Evolutionary conservation across 2,329 filamentous ascomycete genomes (phyloP).

Genomic region (Parastagonospora nodorum): DNA sequence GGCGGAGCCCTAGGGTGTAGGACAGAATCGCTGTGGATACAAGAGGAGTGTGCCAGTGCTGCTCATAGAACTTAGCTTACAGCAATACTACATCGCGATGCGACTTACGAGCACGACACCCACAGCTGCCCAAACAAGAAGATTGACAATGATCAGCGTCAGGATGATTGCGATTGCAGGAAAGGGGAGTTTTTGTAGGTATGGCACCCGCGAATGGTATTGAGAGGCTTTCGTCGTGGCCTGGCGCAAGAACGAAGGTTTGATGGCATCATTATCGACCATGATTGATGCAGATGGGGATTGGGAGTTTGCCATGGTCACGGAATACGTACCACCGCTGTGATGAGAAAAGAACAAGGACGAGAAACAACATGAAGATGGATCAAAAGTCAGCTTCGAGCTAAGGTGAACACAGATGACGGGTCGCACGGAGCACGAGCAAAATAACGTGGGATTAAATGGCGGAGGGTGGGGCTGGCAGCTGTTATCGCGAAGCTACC

Average conservation of each 20-base stretch:
- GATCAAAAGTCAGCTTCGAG: neutral
- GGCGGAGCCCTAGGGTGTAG: conserved; percentile 86
- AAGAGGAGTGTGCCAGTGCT: conserved; percentile 58
- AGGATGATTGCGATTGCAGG: conserved; percentile 62
- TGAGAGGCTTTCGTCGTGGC: conserved; percentile 46
- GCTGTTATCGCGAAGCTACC: conserved; percentile 17
- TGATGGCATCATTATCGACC: conserved; percentile 12
- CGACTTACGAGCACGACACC: conserved; percentile 60
- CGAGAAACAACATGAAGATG: neutral
- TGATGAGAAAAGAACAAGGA: neutral
- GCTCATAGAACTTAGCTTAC: neutral
- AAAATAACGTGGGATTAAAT: conserved; percentile 18
- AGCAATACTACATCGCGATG: neutral
- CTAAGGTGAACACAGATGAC: neutral
- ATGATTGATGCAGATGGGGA: conserved; percentile 11
- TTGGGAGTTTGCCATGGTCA: conserved; percentile 16
- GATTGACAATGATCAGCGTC: conserved; percentile 59
- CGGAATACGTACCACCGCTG: neutral
- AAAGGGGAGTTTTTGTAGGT: conserved; percentile 61
- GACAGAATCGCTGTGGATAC: conserved; percentile 82
- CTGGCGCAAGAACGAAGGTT: conserved; percentile 26
- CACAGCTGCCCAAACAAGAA: conserved; percentile 62
- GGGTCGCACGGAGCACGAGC: conserved; percentile 1
- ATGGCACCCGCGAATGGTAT: conserved; percentile 60
- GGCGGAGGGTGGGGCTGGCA: conserved; percentile 22